Percentiles rank a stretch among this genome's conserved stretches.
Conservation (phyloP, 768 basidiomycete species). For the Tylopilus balloui region DNA sequence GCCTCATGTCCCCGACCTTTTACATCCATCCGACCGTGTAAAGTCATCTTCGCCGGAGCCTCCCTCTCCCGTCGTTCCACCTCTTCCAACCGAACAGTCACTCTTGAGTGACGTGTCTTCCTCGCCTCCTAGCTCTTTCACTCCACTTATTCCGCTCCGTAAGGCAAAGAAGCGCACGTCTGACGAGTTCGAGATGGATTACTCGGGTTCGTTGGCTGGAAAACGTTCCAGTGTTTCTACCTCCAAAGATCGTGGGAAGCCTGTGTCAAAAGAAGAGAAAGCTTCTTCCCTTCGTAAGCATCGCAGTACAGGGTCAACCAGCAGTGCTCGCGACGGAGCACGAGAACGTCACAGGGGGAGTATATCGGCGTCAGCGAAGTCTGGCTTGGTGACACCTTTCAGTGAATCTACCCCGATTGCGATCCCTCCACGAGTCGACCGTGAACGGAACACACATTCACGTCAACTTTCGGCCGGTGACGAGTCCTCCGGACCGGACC, state of each 20-base stretch:
- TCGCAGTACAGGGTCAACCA: conserved; percentile 51
- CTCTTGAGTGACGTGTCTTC: conserved; percentile 28
- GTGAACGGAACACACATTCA: conserved; percentile 44
- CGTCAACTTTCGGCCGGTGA: conserved; percentile 68
- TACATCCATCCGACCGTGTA: conserved; percentile 32
- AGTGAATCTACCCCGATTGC: conserved; percentile 24
- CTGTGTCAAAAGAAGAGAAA: conserved; percentile 46
- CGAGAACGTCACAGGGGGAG: conserved; percentile 59
- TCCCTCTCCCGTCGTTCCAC: conserved; percentile 28
- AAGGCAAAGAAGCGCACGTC: conserved; percentile 73
- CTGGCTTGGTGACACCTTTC: conserved; percentile 1
- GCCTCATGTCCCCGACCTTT: conserved; percentile 28
- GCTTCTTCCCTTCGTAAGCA: conserved; percentile 53
- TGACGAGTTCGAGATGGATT: conserved; percentile 79
- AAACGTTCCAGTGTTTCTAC: conserved; percentile 40
- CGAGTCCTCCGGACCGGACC: conserved; percentile 52
- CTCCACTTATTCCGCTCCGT: conserved; percentile 37
- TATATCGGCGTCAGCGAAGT: conserved; percentile 35
- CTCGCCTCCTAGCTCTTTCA: conserved; percentile 66
- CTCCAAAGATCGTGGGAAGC: conserved; percentile 24
- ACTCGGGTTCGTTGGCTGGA: conserved; percentile 54
- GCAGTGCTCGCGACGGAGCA: conserved; percentile 37
- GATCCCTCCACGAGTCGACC: conserved; percentile 21
- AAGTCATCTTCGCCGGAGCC: conserved; percentile 29
- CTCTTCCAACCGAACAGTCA: conserved; percentile 30